These are phyloP conservation scores for Exophiala sp. DNA, from an alignment of 2,329 filamentous ascomycete species.

Conservation along the genomic window DNA sequence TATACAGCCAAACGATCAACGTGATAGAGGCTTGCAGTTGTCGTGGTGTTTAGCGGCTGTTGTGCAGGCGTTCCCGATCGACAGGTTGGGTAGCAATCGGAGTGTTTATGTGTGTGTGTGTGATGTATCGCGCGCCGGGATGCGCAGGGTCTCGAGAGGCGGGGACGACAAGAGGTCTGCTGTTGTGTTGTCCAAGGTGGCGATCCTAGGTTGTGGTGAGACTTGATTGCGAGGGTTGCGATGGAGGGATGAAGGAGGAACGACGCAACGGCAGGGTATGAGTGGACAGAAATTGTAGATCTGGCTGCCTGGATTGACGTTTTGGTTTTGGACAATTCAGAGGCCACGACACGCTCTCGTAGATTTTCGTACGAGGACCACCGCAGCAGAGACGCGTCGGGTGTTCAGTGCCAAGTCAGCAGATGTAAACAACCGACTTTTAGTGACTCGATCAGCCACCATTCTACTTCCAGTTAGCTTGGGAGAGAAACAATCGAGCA, in stretches of 20 bases:
- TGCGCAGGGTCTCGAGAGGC: background rate
- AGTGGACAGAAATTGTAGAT: conserved; percentile 8
- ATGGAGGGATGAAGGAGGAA: conserved; percentile 4
- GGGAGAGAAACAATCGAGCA: no score
- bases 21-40: no score
- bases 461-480: background rate
- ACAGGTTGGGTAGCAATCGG: background rate
- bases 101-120: background rate
- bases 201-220: conserved; percentile 5
- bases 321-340: conserved; percentile 5
- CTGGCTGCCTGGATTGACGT: conserved; percentile 6
- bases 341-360: conserved; percentile 10
- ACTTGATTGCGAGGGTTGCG: conserved; percentile 1
- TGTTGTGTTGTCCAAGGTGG: conserved; percentile 6
- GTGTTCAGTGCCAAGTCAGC: background rate
- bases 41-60: background rate
- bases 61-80: background rate
- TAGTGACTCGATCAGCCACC: background rate
- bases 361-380: background rate
- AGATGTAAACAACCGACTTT: background rate
- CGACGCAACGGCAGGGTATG: conserved; percentile 1
- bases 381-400: background rate
- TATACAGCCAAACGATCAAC: no score
- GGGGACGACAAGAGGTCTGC: conserved; percentile 6
- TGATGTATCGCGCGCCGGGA: background rate